Conservation (phyloP, 164 flowering plant species). For the Paratinospora sagittata region DNA sequence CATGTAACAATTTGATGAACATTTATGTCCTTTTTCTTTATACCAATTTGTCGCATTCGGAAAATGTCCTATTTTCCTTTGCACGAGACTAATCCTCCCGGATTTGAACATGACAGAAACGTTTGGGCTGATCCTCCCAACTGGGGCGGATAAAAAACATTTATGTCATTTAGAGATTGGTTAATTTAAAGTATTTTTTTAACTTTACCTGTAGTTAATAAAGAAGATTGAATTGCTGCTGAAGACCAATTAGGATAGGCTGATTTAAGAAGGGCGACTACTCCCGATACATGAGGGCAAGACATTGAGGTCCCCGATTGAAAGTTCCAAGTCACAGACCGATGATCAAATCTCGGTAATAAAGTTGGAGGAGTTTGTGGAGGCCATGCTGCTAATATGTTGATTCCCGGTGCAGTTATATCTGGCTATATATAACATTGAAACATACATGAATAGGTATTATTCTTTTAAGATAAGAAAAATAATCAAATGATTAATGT, state of each 20-base stretch:
- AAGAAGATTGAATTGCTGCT: conserved; percentile 59
- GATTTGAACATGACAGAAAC: no score
- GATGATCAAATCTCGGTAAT: conserved; percentile 20
- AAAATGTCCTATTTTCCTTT: no score
- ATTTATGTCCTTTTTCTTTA: no score
- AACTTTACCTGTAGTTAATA: conserved; percentile 58
- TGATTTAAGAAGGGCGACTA: conserved; percentile 56
- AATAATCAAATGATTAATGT: background rate
- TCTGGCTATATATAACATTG: conserved; percentile 40
- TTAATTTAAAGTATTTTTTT: no score
- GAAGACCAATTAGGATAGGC: conserved; percentile 67
- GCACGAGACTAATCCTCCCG: no score
- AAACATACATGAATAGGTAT: background rate
- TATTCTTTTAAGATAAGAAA: background rate
- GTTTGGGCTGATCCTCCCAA: no score
- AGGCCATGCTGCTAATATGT: conserved; percentile 73
- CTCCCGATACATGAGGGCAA: conserved; percentile 74
- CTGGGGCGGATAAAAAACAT: no score
- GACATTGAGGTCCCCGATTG: conserved; percentile 72
- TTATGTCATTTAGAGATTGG: no score
- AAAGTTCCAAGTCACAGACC: conserved; percentile 52
- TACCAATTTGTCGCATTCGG: no score
- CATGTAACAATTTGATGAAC: no score
- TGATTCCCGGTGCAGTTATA: conserved; percentile 58
- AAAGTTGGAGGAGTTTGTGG: conserved; percentile 37